phyloP scores from a whole-genome alignment of 805 yeast genomes.

The Pichia heedii region DNA sequence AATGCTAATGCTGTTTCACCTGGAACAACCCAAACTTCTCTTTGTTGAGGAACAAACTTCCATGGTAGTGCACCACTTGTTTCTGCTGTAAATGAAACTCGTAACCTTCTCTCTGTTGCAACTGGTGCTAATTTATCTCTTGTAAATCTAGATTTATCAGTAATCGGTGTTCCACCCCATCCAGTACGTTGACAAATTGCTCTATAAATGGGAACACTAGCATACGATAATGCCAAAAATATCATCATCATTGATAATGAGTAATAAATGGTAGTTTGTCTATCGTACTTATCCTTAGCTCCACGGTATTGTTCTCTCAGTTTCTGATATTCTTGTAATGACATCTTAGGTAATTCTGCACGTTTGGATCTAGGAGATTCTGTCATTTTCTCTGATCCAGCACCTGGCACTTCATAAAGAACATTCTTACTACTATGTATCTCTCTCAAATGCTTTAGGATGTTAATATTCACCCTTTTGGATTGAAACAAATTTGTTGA shows the following conservation, averaged over 20 bases:
- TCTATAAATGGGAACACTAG: slow-evolving; percentile 88
- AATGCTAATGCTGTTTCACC: slow-evolving; percentile 98
- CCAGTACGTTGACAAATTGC: slow-evolving; percentile 93
- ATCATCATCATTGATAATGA: slow-evolving; percentile 58
- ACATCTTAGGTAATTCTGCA: slow-evolving; percentile 22
- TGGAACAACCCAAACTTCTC: slow-evolving; percentile 86
- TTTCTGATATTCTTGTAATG: slow-evolving; percentile 24
- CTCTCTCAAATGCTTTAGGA: background rate
- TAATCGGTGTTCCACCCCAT: slow-evolving; percentile 91
- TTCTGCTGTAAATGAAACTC: slow-evolving; percentile 85
- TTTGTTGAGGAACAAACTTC: slow-evolving; percentile 90
- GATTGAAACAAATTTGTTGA: no score
- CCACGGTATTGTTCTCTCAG: slow-evolving; percentile 21
- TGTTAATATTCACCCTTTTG: no score
- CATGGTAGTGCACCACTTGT: slow-evolving; percentile 87
- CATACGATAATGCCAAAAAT: slow-evolving; percentile 72
- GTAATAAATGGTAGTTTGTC: slow-evolving; percentile 55
- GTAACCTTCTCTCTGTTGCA: slow-evolving; percentile 70
- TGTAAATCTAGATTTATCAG: slow-evolving; percentile 72
- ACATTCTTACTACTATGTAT: slow-evolving; percentile 1
- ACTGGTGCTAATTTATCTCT: slow-evolving; percentile 85
- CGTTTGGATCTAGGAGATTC: slow-evolving; percentile 9
- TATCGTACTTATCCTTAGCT: slow-evolving; percentile 26
- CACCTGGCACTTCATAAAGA: slow-evolving; percentile 13
- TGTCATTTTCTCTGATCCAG: slow-evolving; percentile 1